These are phyloP conservation scores for Neurospora sp. DNA, from an alignment of 495 filamentous ascomycete genomes.

Conservation along the genomic window DNA sequence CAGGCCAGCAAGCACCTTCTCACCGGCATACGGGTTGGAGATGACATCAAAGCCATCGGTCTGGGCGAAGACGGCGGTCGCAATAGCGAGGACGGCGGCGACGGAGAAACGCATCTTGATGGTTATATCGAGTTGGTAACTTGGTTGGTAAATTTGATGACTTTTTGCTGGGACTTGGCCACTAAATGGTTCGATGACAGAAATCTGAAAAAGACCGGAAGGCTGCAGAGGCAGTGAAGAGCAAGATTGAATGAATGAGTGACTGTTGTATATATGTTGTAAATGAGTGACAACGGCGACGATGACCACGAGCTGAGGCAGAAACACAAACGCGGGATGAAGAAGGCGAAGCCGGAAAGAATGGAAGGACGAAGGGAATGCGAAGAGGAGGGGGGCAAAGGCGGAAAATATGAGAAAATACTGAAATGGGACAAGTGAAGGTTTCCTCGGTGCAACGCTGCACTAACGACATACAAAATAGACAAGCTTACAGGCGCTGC, in stretches of 20 bases:
- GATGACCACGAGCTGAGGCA: not conserved
- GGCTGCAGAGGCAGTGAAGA: not conserved
- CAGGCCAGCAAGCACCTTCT: constrained; percentile 29
- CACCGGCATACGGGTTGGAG: constrained; percentile 20
- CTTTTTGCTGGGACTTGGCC: not conserved
- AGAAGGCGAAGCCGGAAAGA: constrained; percentile 4
- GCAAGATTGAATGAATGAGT: constrained; percentile 3
- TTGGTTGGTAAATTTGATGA: not conserved
- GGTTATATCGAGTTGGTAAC: not conserved
- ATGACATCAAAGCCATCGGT: constrained; percentile 31
- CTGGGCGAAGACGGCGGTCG: constrained; percentile 31
- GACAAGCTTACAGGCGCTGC: constrained; percentile 1
- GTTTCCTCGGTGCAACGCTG: not conserved
- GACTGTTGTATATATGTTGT: constrained; percentile 6
- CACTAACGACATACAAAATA: constrained; percentile 1
- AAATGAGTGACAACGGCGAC: constrained; percentile 4
- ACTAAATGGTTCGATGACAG: constrained; percentile 5
- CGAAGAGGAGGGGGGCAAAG: not conserved
- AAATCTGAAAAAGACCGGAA: constrained; percentile 5
- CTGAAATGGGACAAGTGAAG: constrained; percentile 1
- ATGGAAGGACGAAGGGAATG: constrained; percentile 9
- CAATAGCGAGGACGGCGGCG: constrained; percentile 34
- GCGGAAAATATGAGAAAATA: constrained; percentile 1
- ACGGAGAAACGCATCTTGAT: constrained; percentile 36
- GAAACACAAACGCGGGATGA: constrained; percentile 1